Evolutionary conservation across 2,329 filamentous ascomycete species (phyloP), one percentile per base, ranked within the genome.

Genomic region (Colletotrichum euphorbiae): DNA sequence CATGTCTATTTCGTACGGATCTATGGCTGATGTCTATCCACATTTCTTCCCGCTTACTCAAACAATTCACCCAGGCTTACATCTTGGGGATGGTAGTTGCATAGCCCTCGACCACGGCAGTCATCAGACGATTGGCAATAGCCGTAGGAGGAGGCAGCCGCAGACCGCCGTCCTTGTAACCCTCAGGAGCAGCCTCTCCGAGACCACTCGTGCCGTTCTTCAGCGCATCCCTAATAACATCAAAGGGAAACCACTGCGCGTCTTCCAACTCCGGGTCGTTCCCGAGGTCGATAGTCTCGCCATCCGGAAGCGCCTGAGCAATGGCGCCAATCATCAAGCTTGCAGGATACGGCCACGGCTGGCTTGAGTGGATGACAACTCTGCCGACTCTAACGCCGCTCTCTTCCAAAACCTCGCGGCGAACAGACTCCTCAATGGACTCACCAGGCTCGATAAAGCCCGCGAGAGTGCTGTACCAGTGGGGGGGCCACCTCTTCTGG

Each of bases 211-310:
- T 89, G 0, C 92, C 91, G 8, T 87, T 82, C 64, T 81, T 80
- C 76, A 98, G 79, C 1, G 93, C 95, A 75, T 91, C 87, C 74
- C 89, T 84, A 2, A 97, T 89, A 79, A 97, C 94, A 1, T 93
- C 93, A 38, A 97, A 81, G 0, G 87, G 81, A 74, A 95, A 95
- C 96, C 96, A 99, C 77, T 89, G 91, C 3, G 96, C 96, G 79
- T 92, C 88, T 76, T 97, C 93, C 70, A 99, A 79, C 82, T 99
- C 96, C 0, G 93, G 93, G 77, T 99, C 96, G 78, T 98, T 92
- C 13, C 92, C 90, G 3, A 99, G 81, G 74, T 90, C 87, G 58
- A 99, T 94, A 36, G 80, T 86, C 84, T 99, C 96, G 28, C 93
- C 93, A 1, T 81, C 80, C 0, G 93, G 91, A 19, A 92, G 82